Conservation (phyloP, 148 eudicot genomes). For the Mesembryanthemum crystallinum region DNA sequence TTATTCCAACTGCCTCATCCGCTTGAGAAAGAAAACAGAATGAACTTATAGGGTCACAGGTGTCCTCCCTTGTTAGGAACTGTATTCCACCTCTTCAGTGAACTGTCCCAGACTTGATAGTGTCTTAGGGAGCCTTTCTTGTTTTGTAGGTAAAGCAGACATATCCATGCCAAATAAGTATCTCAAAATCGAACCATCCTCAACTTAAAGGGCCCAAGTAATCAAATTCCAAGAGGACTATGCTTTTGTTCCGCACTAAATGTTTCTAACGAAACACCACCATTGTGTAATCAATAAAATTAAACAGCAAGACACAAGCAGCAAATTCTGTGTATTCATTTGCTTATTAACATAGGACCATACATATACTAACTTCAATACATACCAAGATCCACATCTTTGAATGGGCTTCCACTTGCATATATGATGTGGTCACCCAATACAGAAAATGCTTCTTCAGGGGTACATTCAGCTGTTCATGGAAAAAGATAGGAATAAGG, state of each 20-base stretch:
- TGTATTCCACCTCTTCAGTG: background rate
- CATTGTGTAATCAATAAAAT: background rate
- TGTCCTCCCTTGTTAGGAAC: background rate
- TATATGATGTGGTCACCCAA: constrained; percentile 77
- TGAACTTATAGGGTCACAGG: background rate
- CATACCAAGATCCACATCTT: constrained; percentile 84
- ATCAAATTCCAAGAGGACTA: background rate
- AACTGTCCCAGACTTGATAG: background rate
- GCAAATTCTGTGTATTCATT: background rate
- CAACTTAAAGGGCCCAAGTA: background rate
- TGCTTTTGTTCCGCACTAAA: background rate
- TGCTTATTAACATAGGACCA: background rate
- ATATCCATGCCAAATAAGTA: background rate
- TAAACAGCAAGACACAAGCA: background rate
- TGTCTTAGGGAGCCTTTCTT: background rate
- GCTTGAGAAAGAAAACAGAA: too few relatives aligned
- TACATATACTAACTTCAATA: constrained; percentile 10
- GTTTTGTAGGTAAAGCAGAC: background rate
- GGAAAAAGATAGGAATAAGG: constrained; percentile 14
- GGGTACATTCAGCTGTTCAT: constrained; percentile 92
- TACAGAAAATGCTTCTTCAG: constrained; percentile 86
- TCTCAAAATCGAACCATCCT: background rate
- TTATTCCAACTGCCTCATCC: too few relatives aligned
- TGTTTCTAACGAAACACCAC: too few relatives aligned
- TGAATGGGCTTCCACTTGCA: constrained; percentile 98